A percentile compares a stretch with the other conserved stretches of the same genome.
These are phyloP conservation scores for Mortierella sp. DNA, from an alignment of 371 early-diverging fungal genomes.

Conservation along the genomic window DNA sequence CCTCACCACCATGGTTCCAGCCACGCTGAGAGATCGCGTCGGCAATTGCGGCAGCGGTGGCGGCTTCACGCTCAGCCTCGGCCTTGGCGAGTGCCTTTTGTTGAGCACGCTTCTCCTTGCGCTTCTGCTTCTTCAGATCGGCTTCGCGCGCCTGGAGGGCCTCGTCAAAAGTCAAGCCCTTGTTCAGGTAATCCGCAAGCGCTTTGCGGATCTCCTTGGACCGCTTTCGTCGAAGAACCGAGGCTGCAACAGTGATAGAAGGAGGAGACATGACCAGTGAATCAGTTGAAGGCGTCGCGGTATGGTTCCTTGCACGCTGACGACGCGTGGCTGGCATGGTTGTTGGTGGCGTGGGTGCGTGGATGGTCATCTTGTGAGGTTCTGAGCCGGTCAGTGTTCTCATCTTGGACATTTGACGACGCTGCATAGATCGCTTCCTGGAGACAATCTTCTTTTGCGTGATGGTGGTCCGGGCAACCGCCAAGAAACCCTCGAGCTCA, in stretches of 20 bases:
- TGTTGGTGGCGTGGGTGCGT: not conserved
- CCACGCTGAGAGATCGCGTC: slow-evolving; percentile 38
- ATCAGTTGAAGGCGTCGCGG: not conserved
- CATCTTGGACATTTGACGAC: slow-evolving; percentile 44
- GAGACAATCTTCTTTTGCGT: slow-evolving; percentile 26
- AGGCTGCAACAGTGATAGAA: slow-evolving; percentile 3
- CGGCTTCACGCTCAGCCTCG: slow-evolving; percentile 40
- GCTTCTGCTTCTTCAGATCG: slow-evolving; percentile 31
- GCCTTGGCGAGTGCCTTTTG: slow-evolving; percentile 36
- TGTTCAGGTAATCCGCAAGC: slow-evolving; percentile 32
- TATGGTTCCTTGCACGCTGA: not conserved
- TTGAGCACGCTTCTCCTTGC: slow-evolving; percentile 35
- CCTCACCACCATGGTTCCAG: not conserved
- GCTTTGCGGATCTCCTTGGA: slow-evolving; percentile 42
- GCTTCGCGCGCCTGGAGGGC: slow-evolving; percentile 31
- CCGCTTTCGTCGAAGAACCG: slow-evolving; percentile 38
- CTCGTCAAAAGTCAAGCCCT: slow-evolving; percentile 34
- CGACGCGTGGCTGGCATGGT: slow-evolving; percentile 1
- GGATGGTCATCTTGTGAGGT: not conserved
- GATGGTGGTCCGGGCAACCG: slow-evolving; percentile 39
- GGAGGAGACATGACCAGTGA: not conserved
- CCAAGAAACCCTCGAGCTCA: slow-evolving; percentile 46
- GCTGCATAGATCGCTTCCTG: slow-evolving; percentile 36
- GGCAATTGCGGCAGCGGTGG: slow-evolving; percentile 40
- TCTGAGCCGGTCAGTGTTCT: not conserved